phyloP scores from a whole-genome alignment of 2,329 filamentous ascomycete genomes.

The Fusarium torulosum region DNA sequence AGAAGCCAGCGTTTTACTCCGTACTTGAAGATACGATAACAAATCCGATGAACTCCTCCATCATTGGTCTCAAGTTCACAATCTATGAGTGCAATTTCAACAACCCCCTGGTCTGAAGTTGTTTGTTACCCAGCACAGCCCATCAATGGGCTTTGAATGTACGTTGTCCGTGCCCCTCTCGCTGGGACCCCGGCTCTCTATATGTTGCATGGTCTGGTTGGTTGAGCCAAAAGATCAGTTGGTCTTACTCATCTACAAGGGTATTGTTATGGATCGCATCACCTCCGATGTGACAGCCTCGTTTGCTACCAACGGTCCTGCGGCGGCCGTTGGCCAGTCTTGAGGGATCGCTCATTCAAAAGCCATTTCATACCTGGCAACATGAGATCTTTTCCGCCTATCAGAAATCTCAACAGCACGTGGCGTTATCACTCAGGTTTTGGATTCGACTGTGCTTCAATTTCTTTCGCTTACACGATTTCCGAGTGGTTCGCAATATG shows the following conservation, averaged over 20 bases:
- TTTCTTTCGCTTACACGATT: not conserved
- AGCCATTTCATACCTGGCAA: slow-evolving; percentile 23
- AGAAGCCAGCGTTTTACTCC: not conserved
- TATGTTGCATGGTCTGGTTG: slow-evolving; percentile 3
- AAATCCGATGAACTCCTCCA: not conserved
- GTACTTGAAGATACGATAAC: not conserved
- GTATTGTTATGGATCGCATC: slow-evolving; percentile 12
- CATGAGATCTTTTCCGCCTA: slow-evolving; percentile 29
- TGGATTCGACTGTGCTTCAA: slow-evolving; percentile 2
- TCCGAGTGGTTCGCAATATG: slow-evolving; percentile 1
- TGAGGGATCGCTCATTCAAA: slow-evolving; percentile 18
- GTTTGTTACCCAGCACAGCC: slow-evolving; percentile 20
- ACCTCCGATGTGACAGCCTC: slow-evolving; percentile 23
- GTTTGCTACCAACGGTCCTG: slow-evolving; percentile 21
- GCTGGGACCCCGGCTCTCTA: slow-evolving; percentile 16
- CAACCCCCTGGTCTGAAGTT: slow-evolving; percentile 13
- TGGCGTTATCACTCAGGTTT: slow-evolving; percentile 30
- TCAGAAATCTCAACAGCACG: slow-evolving; percentile 22
- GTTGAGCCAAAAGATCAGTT: not conserved
- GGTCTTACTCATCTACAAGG: slow-evolving; percentile 17
- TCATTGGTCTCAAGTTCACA: slow-evolving; percentile 24
- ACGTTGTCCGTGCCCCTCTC: slow-evolving; percentile 37
- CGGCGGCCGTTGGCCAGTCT: slow-evolving; percentile 12
- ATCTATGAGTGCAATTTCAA: slow-evolving; percentile 32
- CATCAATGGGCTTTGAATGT: slow-evolving; percentile 17